phyloP scores from a whole-genome alignment of 176 grass and related monocot species.

The sorghum (Sorghum bicolor) region DNA sequence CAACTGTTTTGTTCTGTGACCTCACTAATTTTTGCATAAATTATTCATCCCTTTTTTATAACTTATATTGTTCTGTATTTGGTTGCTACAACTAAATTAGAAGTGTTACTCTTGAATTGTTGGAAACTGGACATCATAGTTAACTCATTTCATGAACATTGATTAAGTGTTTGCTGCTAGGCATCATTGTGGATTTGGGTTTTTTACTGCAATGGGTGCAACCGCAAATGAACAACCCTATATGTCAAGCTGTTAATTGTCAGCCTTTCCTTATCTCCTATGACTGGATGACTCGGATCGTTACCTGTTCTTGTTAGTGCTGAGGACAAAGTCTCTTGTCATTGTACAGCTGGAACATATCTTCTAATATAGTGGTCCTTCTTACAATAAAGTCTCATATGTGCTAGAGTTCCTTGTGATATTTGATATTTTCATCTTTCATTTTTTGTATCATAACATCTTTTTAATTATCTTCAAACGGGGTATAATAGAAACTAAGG shows the following conservation, averaged over 20 bases:
- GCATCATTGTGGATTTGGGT: not conserved
- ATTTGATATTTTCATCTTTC: not conserved
- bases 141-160: not conserved
- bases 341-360: not conserved
- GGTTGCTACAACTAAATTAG: not conserved
- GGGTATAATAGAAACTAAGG: conserved; percentile 70
- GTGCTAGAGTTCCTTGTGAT: not conserved
- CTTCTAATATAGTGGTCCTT: not conserved
- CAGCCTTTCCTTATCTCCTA: not conserved
- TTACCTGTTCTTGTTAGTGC: not conserved
- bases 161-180: not conserved
- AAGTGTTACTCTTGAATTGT: not conserved
- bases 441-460: not conserved
- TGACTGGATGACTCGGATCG: not conserved
- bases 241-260: not conserved
- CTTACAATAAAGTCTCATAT: not conserved
- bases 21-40: not conserved
- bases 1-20: not conserved
- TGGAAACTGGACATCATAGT: not conserved
- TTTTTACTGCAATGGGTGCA: not conserved
- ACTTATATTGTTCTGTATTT: not conserved
- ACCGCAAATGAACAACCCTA: not conserved
- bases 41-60: not conserved
- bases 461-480: conserved; percentile 26
- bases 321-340: not conserved